Evolutionary conservation across 2,329 filamentous ascomycete genomes (phyloP), one percentile per base, ranked within the genome.

Genomic region (Didymella segeticola): DNA sequence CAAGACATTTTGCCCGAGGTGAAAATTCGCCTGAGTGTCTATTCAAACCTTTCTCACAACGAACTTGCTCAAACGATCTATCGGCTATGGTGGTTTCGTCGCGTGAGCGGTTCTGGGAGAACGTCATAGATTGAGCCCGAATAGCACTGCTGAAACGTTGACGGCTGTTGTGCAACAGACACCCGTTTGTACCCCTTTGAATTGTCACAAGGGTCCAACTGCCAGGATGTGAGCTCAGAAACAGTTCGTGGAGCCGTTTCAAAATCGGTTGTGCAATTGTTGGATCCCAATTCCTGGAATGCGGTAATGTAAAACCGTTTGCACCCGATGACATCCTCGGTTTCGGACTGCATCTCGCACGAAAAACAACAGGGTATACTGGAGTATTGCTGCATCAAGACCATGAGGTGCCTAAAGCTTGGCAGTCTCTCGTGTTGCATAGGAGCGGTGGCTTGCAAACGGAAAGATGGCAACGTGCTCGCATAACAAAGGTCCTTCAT

Each of bases 181-280:
- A 41, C n/a, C 33, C 20, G 27, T 34, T 34, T 41, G 36, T 46
- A 36, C 36, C 29, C 27, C 23, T 41, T 41, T 30, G 2, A 14
- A 15, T 36, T 45, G 45, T 48, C 33, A 34, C 45, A 47, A 43
- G 50, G 38, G 26, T 45, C 39, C 23, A 17, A 27, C 31, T 26
- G 37, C 39, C 41, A 29, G 51, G 38, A 43, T 34, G 19, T 26
- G 33, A 29, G 9, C 5, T 46, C 23, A n/a, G 39, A 49, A 54
- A 54, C 34, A 45, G 29, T 38, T 48, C 45, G 22, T 45, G 45
- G 39, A 46, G 39, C 19, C 34, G 51, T 54, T 54, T 49, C 51
- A 42, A 27, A 39, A 34, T 19, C 45, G 36, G 48, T 53, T 25
- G 53, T 49, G 45, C 36, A 26, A 37, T 29, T 38, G 30, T 47